Evolutionary conservation across 768 basidiomycete genomes (phyloP).

Genomic region (Thelephora aurantiotincta): DNA sequence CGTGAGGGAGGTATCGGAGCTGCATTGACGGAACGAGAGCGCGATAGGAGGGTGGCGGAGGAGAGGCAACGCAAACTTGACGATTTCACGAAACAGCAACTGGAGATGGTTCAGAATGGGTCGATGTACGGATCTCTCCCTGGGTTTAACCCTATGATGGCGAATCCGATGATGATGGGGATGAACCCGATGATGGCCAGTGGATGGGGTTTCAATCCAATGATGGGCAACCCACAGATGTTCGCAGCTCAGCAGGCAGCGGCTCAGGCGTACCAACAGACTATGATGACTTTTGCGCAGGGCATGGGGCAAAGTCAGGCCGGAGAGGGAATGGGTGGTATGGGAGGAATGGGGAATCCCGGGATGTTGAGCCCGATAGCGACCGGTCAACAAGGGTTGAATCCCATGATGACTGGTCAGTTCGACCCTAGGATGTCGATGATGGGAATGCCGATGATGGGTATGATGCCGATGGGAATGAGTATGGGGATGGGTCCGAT

Average conservation of each 20-base stretch:
- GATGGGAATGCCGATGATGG: conserved; percentile 67
- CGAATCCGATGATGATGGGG: conserved; percentile 51
- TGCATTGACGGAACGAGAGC: conserved; percentile 86
- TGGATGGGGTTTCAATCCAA: conserved; percentile 30
- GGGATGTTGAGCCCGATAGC: background rate
- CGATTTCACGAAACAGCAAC: conserved; percentile 76
- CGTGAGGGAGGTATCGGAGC: conserved; percentile 94
- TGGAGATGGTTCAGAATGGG: conserved; percentile 80
- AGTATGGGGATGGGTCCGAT: conserved; percentile 14
- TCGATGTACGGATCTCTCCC: conserved; percentile 41
- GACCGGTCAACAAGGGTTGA: conserved; percentile 31
- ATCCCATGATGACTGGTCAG: conserved; percentile 46
- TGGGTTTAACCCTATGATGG: conserved; percentile 59
- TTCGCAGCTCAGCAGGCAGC: conserved; percentile 79
- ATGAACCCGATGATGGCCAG: conserved; percentile 42
- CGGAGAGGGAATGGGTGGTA: conserved; percentile 60
- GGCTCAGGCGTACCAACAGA: conserved; percentile 77
- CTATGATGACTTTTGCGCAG: conserved; percentile 70
- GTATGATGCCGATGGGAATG: conserved; percentile 2
- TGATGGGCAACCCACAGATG: conserved; percentile 61
- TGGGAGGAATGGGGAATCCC: conserved; percentile 24
- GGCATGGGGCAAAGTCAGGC: conserved; percentile 13
- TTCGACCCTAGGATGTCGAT: conserved; percentile 75
- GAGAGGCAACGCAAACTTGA: conserved; percentile 88
- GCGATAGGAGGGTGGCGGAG: conserved; percentile 84